Conservation (phyloP, 768 basidiomycete species). For the Pleurotus citrinopileatus region DNA sequence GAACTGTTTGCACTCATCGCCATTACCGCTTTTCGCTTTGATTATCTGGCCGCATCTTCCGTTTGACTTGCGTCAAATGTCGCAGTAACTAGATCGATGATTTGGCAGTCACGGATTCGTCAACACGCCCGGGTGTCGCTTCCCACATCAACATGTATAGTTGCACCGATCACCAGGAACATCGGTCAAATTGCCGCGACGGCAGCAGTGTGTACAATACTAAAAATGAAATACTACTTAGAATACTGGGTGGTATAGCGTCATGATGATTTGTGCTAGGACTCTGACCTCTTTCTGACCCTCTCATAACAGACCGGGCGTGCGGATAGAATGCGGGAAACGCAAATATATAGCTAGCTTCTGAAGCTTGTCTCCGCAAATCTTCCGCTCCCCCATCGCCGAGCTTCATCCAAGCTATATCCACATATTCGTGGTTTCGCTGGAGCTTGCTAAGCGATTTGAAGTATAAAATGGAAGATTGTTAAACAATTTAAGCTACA, state of each 20-base stretch:
- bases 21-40: not conserved
- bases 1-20: too few relatives aligned
- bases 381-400: not conserved
- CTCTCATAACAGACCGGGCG: too few relatives aligned
- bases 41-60: not conserved
- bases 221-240: too few relatives aligned
- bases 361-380: not conserved
- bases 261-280: not conserved
- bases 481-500: not conserved
- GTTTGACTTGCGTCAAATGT: not conserved
- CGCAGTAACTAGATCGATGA: not conserved
- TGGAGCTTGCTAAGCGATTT: not conserved
- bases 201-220: too few relatives aligned
- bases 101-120: not conserved
- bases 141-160: not conserved
- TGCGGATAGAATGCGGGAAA: conserved; percentile 7
- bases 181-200: not conserved
- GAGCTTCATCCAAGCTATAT: conserved; percentile 8
- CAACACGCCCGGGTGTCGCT: not conserved
- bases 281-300: too few relatives aligned
- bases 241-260: too few relatives aligned
- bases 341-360: not conserved
- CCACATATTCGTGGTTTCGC: not conserved
- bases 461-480: not conserved
- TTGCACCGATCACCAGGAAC: not conserved